phyloP scores from a whole-genome alignment of 257 asterid genomes.

The Jacaranda copaia region DNA sequence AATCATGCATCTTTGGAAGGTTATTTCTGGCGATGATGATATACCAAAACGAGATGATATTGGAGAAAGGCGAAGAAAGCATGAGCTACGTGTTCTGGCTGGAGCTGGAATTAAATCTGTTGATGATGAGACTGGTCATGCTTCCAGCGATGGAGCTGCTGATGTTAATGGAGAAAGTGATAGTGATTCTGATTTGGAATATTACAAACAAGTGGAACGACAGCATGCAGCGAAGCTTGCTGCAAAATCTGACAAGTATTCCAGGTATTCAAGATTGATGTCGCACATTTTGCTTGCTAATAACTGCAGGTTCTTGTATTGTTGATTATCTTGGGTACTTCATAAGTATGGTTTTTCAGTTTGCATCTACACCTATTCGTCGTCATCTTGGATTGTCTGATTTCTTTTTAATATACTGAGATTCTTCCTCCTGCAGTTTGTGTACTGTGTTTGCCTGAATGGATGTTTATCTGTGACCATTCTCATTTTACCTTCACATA shows the following conservation, averaged over 20 bases:
- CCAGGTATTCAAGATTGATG: slow-evolving; percentile 58
- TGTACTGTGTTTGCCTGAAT: neutral
- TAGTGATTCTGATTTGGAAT: slow-evolving; percentile 69
- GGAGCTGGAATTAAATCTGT: slow-evolving; percentile 76
- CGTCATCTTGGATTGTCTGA: neutral
- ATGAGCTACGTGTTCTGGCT: slow-evolving; percentile 83
- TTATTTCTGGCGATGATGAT: slow-evolving; percentile 89
- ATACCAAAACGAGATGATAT: slow-evolving; percentile 90
- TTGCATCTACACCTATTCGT: neutral
- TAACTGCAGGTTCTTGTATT: neutral
- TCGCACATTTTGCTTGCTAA: slow-evolving; percentile 14
- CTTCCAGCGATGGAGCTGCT: slow-evolving; percentile 56
- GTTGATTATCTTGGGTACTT: neutral
- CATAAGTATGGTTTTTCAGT: neutral
- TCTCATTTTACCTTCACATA: neutral
- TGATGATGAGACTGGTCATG: slow-evolving; percentile 54
- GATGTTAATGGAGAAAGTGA: slow-evolving; percentile 48
- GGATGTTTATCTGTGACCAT: neutral
- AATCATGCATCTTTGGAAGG: slow-evolving; percentile 47
- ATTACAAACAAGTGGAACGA: slow-evolving; percentile 66
- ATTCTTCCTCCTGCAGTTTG: neutral
- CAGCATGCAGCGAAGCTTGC: slow-evolving; percentile 79
- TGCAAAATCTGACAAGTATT: slow-evolving; percentile 71
- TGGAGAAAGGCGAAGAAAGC: slow-evolving; percentile 95
- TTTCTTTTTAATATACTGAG: neutral